Evolutionary conservation across 73 alveolate species (phyloP).

Genomic region (Paramecium bursaria): DNA sequence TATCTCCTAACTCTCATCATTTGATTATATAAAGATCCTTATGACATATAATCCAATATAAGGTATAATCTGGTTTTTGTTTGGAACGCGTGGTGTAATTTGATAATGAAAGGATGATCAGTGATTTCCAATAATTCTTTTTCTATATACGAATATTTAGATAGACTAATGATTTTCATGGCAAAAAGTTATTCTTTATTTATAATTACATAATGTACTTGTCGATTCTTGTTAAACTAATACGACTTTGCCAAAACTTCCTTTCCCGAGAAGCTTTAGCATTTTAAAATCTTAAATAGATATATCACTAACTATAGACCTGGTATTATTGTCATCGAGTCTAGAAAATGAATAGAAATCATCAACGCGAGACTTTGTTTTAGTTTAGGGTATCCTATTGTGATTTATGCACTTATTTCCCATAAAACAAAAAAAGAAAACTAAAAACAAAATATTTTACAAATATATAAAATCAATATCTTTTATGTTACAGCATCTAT

Average conservation of each 20-base stretch:
- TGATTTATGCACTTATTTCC: no score
- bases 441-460: no score
- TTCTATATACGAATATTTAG: slow-evolving; percentile 91
- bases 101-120: slow-evolving; percentile 94
- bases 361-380: no score
- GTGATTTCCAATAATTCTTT: slow-evolving; percentile 89
- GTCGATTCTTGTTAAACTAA: slow-evolving; percentile 77
- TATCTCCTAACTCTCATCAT: slow-evolving; percentile 77
- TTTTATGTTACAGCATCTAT: no score
- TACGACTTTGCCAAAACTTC: slow-evolving; percentile 79
- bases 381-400: no score
- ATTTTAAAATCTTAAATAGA: slow-evolving; percentile 81
- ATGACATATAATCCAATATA: slow-evolving; percentile 90
- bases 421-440: no score
- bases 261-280: slow-evolving; percentile 75
- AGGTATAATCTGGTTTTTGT: slow-evolving; percentile 90
- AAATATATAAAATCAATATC: no score
- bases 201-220: no score
- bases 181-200: slow-evolving; percentile 62
- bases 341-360: no score
- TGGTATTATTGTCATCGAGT: no score
- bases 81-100: slow-evolving; percentile 92
- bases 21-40: slow-evolving; percentile 89
- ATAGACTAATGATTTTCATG: slow-evolving; percentile 77
- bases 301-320: no score